Conservation (phyloP, 345 rosid genomes). For the Triadica sebifera region DNA sequence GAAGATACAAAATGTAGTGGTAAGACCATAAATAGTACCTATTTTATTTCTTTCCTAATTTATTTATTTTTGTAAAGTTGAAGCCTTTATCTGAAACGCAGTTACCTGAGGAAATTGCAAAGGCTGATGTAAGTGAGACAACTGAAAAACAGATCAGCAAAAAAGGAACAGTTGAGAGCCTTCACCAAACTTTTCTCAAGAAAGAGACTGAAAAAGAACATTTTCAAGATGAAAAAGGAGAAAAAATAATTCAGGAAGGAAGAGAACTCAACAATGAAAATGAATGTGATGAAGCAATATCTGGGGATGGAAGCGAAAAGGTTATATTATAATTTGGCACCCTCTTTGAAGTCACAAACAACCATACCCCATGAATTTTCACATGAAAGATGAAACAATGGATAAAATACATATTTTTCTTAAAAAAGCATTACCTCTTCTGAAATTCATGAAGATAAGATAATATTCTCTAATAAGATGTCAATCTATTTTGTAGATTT, state of each 20-base stretch:
- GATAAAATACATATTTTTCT: neutral
- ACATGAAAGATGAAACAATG: neutral
- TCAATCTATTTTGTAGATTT: neutral
- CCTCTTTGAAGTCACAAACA: neutral
- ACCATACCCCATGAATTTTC: neutral
- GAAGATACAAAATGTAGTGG: slow-evolving; percentile 35
- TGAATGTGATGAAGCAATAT: slow-evolving; percentile 18
- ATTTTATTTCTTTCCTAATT: neutral
- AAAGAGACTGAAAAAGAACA: no score
- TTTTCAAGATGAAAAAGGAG: slow-evolving; percentile 20
- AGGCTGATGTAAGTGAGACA: slow-evolving; percentile 19
- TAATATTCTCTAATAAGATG: neutral
- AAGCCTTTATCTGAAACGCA: slow-evolving; percentile 17
- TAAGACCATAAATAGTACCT: slow-evolving; percentile 16
- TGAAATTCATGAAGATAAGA: neutral
- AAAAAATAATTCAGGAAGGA: slow-evolving; percentile 16
- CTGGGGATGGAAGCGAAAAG: slow-evolving; percentile 31
- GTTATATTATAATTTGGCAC: slow-evolving; percentile 32
- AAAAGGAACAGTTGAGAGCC: slow-evolving; percentile 19
- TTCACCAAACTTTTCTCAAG: slow-evolving; percentile 19
- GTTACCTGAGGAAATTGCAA: slow-evolving; percentile 15
- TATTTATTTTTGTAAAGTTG: neutral
- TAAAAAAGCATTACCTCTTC: neutral
- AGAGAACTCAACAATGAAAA: slow-evolving; percentile 3
- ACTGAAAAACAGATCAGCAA: slow-evolving; percentile 19